Conservation (phyloP, 2,329 filamentous ascomycete species). For the Ramularia endophylla region DNA sequence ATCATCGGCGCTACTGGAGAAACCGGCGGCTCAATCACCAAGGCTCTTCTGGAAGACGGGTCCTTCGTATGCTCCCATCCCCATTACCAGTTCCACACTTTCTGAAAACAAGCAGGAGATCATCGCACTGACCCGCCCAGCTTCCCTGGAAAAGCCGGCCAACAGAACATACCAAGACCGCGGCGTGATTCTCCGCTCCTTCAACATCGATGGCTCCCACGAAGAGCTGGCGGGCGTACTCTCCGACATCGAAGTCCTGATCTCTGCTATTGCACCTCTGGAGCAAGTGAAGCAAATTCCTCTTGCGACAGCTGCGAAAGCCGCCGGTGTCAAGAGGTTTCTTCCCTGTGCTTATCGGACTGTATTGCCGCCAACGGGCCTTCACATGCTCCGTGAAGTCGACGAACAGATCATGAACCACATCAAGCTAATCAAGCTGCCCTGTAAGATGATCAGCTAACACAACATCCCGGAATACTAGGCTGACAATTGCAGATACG, state of each 20-base stretch:
- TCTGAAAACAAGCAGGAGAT: slow-evolving; percentile 36
- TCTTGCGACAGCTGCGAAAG: slow-evolving; percentile 26
- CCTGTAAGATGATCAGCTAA: slow-evolving; percentile 34
- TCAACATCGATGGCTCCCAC: slow-evolving; percentile 39
- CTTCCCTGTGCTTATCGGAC: slow-evolving; percentile 31
- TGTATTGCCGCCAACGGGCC: slow-evolving; percentile 40
- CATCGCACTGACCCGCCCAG: slow-evolving; percentile 42
- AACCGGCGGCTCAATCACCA: slow-evolving; percentile 37
- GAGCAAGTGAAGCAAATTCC: slow-evolving; percentile 20
- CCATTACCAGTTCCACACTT: not conserved
- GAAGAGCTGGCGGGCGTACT: slow-evolving; percentile 35
- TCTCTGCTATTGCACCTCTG: slow-evolving; percentile 22
- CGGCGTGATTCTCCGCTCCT: slow-evolving; percentile 40
- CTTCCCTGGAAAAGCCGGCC: slow-evolving; percentile 41
- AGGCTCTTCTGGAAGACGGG: slow-evolving; percentile 32
- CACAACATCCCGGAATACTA: too few relatives aligned
- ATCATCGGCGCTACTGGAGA: slow-evolving; percentile 38
- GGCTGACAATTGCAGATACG: slow-evolving; percentile 32
- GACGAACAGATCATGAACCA: slow-evolving; percentile 50
- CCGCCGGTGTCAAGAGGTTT: slow-evolving; percentile 29
- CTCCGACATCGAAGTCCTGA: slow-evolving; percentile 30
- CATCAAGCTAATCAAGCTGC: slow-evolving; percentile 43
- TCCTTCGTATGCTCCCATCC: slow-evolving; percentile 13
- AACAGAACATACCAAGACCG: slow-evolving; percentile 36
- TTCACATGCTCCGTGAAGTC: slow-evolving; percentile 33